These are phyloP conservation scores for Pseudofabraea citricarpa DNA, from an alignment of 2,329 filamentous ascomycete genomes.

Conservation along the genomic window DNA sequence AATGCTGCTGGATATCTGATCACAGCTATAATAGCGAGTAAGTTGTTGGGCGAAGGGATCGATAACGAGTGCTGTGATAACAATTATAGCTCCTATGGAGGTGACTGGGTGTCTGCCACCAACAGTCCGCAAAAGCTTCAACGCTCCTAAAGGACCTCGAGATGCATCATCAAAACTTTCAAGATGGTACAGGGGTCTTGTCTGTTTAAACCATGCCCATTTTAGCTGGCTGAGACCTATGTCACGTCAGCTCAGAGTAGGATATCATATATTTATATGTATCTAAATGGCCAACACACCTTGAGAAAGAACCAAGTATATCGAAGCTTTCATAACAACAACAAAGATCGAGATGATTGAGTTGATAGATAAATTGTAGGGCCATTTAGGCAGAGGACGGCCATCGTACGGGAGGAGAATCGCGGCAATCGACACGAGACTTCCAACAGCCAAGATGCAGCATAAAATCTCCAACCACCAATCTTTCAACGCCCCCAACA, in stretches of 20 bases:
- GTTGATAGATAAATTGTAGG: slow-evolving; percentile 11
- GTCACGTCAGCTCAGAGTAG: not conserved
- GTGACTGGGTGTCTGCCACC: slow-evolving; percentile 4
- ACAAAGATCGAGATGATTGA: slow-evolving; percentile 10
- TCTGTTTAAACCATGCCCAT: slow-evolving; percentile 12
- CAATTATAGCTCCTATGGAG: slow-evolving; percentile 11
- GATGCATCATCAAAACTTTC: slow-evolving; percentile 9
- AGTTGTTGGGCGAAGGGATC: slow-evolving; percentile 12
- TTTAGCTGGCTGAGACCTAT: slow-evolving; percentile 11
- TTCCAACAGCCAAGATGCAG: not conserved
- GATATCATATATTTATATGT: too few species aligned
- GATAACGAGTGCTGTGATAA: slow-evolving; percentile 7
- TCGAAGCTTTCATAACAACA: slow-evolving; percentile 9
- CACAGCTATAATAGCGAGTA: slow-evolving; percentile 5
- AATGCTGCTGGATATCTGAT: not conserved
- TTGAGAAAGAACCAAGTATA: slow-evolving; percentile 7
- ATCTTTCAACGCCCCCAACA: too few species aligned
- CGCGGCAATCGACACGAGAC: slow-evolving; percentile 15
- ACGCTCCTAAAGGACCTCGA: slow-evolving; percentile 8
- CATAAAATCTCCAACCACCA: not conserved
- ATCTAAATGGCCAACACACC: too few species aligned
- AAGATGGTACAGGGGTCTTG: slow-evolving; percentile 8
- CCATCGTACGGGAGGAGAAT: slow-evolving; percentile 5
- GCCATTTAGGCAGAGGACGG: slow-evolving; percentile 7
- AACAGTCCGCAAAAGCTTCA: slow-evolving; percentile 4